Conservation (phyloP, 768 basidiomycete species). For the Collybia sordida region DNA sequence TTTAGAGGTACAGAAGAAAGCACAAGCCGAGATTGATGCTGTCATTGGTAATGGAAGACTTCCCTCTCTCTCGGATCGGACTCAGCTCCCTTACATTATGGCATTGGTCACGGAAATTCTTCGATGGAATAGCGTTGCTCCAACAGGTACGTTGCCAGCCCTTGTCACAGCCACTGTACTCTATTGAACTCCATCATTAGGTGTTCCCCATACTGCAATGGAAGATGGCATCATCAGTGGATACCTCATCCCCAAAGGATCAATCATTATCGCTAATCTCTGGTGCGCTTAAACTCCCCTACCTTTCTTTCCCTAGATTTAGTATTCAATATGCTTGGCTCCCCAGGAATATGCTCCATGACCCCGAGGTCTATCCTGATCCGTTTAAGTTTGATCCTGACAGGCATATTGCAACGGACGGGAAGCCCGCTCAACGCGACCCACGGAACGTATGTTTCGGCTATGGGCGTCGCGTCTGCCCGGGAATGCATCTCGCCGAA, state of each 20-base stretch:
- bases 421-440: constrained; percentile 33
- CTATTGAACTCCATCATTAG: constrained; percentile 16
- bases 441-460: constrained; percentile 45
- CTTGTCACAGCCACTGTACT: neutral
- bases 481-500: constrained; percentile 53
- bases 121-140: constrained; percentile 49
- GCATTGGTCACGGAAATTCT: constrained; percentile 46
- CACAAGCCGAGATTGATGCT: constrained; percentile 51
- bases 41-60: constrained; percentile 37
- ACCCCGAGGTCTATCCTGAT: constrained; percentile 47
- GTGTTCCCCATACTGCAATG: constrained; percentile 44
- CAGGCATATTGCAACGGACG: constrained; percentile 34
- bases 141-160: constrained; percentile 10
- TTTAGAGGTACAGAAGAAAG: constrained; percentile 48
- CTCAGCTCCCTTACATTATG: constrained; percentile 47
- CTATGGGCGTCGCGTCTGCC: constrained; percentile 46
- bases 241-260: constrained; percentile 48
- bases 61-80: constrained; percentile 38
- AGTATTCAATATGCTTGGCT: neutral
- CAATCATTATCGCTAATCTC: constrained; percentile 44
- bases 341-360: constrained; percentile 50
- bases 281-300: constrained; percentile 32
- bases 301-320: neutral
- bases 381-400: constrained; percentile 49
- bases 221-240: constrained; percentile 44